Conservation (phyloP, 2,329 filamentous ascomycete species). For the Fusarium phyllophilum region DNA sequence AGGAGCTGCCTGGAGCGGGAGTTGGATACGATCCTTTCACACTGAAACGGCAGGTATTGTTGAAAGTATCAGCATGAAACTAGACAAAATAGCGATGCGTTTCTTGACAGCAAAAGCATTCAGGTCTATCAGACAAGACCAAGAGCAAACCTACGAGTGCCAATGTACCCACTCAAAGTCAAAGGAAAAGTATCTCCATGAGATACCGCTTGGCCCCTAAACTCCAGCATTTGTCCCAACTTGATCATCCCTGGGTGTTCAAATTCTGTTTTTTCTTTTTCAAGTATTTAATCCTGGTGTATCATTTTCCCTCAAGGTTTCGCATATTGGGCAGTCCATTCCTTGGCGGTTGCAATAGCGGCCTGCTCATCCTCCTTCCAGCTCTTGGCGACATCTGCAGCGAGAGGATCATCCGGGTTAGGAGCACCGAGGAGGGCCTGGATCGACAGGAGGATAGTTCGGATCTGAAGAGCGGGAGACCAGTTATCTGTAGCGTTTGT, state of each 20-base stretch:
- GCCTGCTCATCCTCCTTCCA: constrained; percentile 97
- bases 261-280: constrained; percentile 5
- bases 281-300: not conserved
- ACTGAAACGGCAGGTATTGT: not conserved
- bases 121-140: constrained; percentile 30
- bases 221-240: constrained; percentile 31
- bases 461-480: constrained; percentile 97
- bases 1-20: not conserved
- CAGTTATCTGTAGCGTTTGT: constrained; percentile 80
- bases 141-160: constrained; percentile 29
- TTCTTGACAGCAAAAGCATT: constrained; percentile 15
- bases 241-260: constrained; percentile 2
- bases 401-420: constrained; percentile 98
- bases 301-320: constrained; percentile 53
- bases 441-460: constrained; percentile 98
- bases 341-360: constrained; percentile 89
- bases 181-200: constrained; percentile 18
- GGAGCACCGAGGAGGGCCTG: constrained; percentile 95
- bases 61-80: not conserved
- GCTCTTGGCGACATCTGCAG: constrained; percentile 95
- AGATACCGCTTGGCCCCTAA: constrained; percentile 27
- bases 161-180: constrained; percentile 27
- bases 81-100: constrained; percentile 14
- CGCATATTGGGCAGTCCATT: constrained; percentile 91
- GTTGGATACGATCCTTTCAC: not conserved